Percentiles rank a stretch among this genome's conserved stretches.
Evolutionary conservation across 73 alveolate genomes (phyloP).

Genomic region (Tetrahymena elliotti): DNA sequence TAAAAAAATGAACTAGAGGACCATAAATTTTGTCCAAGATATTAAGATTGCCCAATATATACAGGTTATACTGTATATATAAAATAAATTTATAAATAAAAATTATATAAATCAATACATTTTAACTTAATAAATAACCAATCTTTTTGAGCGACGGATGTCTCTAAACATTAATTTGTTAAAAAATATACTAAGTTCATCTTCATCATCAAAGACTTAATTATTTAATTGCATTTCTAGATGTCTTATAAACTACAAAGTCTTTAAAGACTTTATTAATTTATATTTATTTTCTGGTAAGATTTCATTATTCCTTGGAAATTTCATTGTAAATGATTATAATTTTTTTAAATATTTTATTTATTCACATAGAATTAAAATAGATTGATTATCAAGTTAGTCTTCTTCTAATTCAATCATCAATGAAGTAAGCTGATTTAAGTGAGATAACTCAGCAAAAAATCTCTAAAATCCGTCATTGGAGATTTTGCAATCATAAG

Average conservation of each 20-base stretch:
- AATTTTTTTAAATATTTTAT: not conserved
- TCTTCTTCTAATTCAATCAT: not conserved
- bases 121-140: not conserved
- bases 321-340: not conserved
- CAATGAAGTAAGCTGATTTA: not conserved
- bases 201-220: not conserved
- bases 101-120: not conserved
- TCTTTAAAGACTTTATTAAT: not conserved
- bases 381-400: not conserved
- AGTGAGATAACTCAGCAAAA: not conserved
- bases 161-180: not conserved
- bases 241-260: not conserved
- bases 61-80: too few relatives aligned
- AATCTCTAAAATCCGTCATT: not conserved
- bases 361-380: not conserved
- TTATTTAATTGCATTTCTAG: not conserved
- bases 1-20: too few relatives aligned
- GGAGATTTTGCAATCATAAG: not conserved
- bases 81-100: not conserved
- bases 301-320: not conserved
- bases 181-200: not conserved
- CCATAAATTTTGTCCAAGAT: too few relatives aligned
- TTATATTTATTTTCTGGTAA: not conserved
- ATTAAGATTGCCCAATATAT: too few relatives aligned
- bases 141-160: not conserved